Evolutionary conservation across 169 alveolate genomes (phyloP).

Genomic region (Cryptosporidium bovis): DNA sequence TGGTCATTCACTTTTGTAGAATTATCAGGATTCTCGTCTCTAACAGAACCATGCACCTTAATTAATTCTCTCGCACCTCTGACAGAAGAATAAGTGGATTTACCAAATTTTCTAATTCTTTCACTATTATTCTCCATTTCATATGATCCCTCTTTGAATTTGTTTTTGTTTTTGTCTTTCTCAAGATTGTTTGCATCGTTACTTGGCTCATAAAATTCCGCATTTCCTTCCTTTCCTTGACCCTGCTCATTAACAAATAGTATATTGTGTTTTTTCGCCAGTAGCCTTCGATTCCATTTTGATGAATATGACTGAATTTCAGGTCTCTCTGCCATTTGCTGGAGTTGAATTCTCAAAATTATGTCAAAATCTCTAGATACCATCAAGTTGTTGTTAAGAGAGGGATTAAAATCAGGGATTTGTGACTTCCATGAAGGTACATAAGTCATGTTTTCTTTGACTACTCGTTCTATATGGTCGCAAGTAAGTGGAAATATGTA

Average conservation of each 20-base stretch:
- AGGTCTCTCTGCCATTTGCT: constrained; percentile 75
- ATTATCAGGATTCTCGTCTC: constrained; percentile 42
- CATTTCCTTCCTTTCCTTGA: not conserved
- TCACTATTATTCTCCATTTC: constrained; percentile 3
- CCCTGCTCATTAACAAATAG: not conserved
- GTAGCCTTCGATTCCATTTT: constrained; percentile 58
- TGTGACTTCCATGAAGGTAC: constrained; percentile 24
- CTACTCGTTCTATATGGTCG: constrained; percentile 33
- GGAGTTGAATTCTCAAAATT: constrained; percentile 62
- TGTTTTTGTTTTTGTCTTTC: not conserved
- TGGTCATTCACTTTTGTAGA: not conserved
- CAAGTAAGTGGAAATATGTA: constrained; percentile 49
- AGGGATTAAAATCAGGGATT: not conserved
- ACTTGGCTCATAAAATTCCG: not conserved
- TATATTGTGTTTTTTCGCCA: constrained; percentile 58
- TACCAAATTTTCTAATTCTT: constrained; percentile 59
- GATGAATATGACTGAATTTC: constrained; percentile 74
- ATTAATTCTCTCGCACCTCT: constrained; percentile 72
- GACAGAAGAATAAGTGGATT: constrained; percentile 55
- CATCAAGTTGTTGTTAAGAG: constrained; percentile 31
- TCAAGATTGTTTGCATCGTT: not conserved
- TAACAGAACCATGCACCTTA: constrained; percentile 33
- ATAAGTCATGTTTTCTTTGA: constrained; percentile 2
- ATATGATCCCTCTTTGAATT: constrained; percentile 17
- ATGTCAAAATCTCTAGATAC: constrained; percentile 61